Evolutionary conservation across 2,329 filamentous ascomycete genomes (phyloP).

Genomic region (Aureobasidium sp.): DNA sequence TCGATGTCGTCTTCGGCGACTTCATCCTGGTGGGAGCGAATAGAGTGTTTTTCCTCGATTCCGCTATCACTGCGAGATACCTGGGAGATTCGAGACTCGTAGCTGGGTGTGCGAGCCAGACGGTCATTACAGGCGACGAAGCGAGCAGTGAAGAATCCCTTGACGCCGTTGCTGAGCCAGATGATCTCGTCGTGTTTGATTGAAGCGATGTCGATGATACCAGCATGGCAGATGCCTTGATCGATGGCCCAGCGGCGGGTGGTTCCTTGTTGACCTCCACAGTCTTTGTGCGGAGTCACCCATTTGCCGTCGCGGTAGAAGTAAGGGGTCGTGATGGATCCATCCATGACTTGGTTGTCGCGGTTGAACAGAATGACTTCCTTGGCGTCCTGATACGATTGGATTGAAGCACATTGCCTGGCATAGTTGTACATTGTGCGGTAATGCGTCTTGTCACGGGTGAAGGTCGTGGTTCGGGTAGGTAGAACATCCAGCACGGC

Average conservation of each 20-base stretch:
- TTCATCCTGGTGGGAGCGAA: background rate
- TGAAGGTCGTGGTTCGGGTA: conserved; percentile 54
- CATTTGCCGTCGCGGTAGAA: conserved; percentile 64
- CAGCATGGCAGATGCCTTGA: conserved; percentile 56
- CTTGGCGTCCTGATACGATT: conserved; percentile 37
- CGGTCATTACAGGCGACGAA: conserved; percentile 16
- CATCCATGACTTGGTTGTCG: conserved; percentile 68
- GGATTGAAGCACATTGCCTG: conserved; percentile 50
- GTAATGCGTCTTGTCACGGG: conserved; percentile 76
- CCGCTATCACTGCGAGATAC: conserved; percentile 2
- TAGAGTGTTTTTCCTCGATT: background rate
- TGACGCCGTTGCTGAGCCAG: conserved; percentile 82
- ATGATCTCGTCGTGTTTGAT: conserved; percentile 66
- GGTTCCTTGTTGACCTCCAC: conserved; percentile 75
- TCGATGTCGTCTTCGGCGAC: conserved; percentile 5
- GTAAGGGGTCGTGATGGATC: conserved; percentile 73
- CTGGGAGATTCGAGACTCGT: conserved; percentile 3
- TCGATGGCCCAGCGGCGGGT: conserved; percentile 76
- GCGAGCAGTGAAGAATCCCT: conserved; percentile 52
- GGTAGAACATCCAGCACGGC: conserved; percentile 44
- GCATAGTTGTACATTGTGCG: conserved; percentile 64
- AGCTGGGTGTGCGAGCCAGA: conserved; percentile 11
- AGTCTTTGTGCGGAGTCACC: conserved; percentile 63
- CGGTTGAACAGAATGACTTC: conserved; percentile 71
- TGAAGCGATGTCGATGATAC: conserved; percentile 49